phyloP scores from a whole-genome alignment of 208 protist species.

The Leishmania tropica region DNA sequence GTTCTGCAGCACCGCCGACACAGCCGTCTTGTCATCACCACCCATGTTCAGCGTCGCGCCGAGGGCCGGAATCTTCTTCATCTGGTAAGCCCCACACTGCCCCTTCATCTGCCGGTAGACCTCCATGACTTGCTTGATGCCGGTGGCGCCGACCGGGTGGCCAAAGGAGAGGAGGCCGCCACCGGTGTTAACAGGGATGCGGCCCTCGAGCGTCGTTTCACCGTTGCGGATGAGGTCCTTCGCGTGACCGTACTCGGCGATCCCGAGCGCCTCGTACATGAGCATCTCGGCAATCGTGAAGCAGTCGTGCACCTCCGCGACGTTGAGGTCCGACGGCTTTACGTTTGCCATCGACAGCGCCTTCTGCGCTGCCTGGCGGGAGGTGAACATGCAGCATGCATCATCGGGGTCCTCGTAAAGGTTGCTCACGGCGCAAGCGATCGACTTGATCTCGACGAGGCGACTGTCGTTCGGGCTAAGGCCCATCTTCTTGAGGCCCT shows the following conservation, averaged over 20 bases:
- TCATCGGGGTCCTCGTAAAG: constrained; percentile 80
- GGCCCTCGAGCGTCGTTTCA: constrained; percentile 70
- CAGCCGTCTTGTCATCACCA: constrained; percentile 92
- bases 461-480: constrained; percentile 56
- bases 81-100: constrained; percentile 87
- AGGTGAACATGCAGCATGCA: constrained; percentile 78
- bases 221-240: constrained; percentile 83
- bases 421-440: constrained; percentile 65
- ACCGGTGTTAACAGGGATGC: constrained; percentile 91
- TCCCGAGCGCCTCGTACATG: constrained; percentile 94
- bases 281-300: constrained; percentile 93
- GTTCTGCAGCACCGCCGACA: constrained; percentile 85
- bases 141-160: constrained; percentile 91
- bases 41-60: constrained; percentile 94
- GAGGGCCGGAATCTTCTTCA: constrained; percentile 76
- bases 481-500: constrained; percentile 81
- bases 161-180: constrained; percentile 92
- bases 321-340: constrained; percentile 62
- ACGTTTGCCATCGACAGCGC: constrained; percentile 71
- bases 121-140: constrained; percentile 93
- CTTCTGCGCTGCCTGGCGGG: constrained; percentile 66
- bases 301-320: constrained; percentile 94
- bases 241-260: constrained; percentile 83
- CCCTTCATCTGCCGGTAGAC: constrained; percentile 95
- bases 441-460: constrained; percentile 77